Base-by-base conservation (phyloP, 306 rosid genomes). In the Cicer arietinum region DNA sequence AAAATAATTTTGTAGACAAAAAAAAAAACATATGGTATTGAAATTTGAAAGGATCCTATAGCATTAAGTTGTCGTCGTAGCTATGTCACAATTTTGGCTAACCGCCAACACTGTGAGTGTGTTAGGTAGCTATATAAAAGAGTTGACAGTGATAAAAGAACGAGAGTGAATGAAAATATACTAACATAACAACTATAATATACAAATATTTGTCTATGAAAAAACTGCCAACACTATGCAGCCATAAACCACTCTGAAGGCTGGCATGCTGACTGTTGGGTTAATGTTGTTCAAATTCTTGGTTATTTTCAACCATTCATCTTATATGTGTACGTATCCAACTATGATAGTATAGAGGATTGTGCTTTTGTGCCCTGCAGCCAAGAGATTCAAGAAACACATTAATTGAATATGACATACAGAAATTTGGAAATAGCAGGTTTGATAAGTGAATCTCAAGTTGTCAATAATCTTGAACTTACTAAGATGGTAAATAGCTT, bases 381-480 rank as follows among this genome's bases (percentile, higher is more conserved):
- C 13, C 57, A 5, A 47, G 40, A 67, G 47, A 63, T 25, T 79
- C 68, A 71, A 14, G 43, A 43, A 76, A 45, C 25, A 46, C 7
- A 51, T 70, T 14, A 66, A 61, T 69, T 53, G 53, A 69, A 14
- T 25, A 67, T 20, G 69, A 7, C 17, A 42, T 25, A 42, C 39
- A 53, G 46, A 57, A 70, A 51, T 20, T 20, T 56, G 2, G 66
- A 43, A 61, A 54, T 41, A 37, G 51, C 40, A 52, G 63, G 66
- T 7, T 74, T 44, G 47, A 65, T 12, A 65, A 37, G 69, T 20
- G 74, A 74, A 80, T 73, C 30, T 69, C 53, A 42, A 48, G 56
- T 41, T 57, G 46, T 20, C 78, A 69, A 81, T 48, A 51, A 63
- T 43, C 54, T 18, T 37, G 42, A 70, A 70, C 88, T 81, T 71